Percentiles rank a stretch among this genome's conserved stretches.
phyloP scores from a whole-genome alignment of 2,329 filamentous ascomycete genomes.

The Trichoderma harzianum region DNA sequence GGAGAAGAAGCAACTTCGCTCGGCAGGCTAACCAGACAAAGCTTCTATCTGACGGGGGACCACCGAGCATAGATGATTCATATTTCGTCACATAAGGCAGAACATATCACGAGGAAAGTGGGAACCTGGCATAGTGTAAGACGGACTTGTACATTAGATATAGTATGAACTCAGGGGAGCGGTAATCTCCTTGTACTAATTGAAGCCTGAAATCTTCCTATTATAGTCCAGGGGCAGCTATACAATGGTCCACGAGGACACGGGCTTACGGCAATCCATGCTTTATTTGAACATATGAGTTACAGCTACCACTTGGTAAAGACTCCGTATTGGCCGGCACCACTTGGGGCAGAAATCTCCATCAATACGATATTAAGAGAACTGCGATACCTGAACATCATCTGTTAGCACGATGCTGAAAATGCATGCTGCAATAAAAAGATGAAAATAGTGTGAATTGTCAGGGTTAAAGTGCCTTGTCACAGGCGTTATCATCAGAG shows the following conservation, averaged over 20 bases:
- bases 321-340: neutral
- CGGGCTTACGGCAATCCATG: neutral
- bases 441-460: neutral
- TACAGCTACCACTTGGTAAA: neutral
- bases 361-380: neutral
- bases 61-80: neutral
- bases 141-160: neutral
- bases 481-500: constrained; percentile 46
- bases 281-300: neutral
- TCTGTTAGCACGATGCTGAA: constrained; percentile 6
- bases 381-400: neutral
- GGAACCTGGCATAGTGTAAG: neutral
- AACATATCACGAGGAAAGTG: neutral
- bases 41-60: neutral
- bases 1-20: neutral
- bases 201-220: too few species aligned
- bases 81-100: neutral
- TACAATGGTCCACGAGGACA: neutral
- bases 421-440: neutral
- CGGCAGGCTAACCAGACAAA: neutral
- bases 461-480: constrained; percentile 38
- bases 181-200: too few species aligned
- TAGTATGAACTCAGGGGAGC: too few species aligned
- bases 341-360: neutral
- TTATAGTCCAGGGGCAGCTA: neutral